phyloP scores from a whole-genome alignment of 352 stramenopile species.

The Phytophthora pini region DNA sequence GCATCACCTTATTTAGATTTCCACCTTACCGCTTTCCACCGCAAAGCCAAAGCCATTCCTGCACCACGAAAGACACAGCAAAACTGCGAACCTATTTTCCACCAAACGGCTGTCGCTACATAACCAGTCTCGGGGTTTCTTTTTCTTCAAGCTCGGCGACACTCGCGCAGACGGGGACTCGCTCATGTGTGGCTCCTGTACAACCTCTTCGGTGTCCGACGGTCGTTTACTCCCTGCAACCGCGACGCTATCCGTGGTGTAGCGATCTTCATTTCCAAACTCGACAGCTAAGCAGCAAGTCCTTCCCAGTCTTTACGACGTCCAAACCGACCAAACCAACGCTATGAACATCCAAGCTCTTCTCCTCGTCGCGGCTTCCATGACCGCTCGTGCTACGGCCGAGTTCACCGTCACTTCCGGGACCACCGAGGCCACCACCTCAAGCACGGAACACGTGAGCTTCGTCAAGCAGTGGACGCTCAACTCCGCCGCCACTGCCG shows the following conservation, averaged over 20 bases:
- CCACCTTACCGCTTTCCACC: neutral
- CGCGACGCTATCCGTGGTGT: neutral
- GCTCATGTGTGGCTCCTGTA: conserved; percentile 8
- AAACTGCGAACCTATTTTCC: conserved; percentile 32
- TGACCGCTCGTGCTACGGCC: conserved; percentile 11
- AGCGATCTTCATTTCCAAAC: conserved; percentile 19
- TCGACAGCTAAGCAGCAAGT: conserved; percentile 20
- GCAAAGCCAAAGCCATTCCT: neutral
- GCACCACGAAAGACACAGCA: neutral
- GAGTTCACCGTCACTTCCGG: conserved; percentile 36
- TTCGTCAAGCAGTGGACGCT: conserved; percentile 46
- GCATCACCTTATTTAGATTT: neutral
- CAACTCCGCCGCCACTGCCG: conserved; percentile 7
- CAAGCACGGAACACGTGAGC: conserved; percentile 25
- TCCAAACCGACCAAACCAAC: neutral
- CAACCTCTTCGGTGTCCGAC: conserved; percentile 1
- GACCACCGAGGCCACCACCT: conserved; percentile 24
- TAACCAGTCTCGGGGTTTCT: conserved; percentile 5
- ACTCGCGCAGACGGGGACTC: conserved; percentile 4
- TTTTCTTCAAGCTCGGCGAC: neutral
- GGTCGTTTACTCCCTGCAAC: conserved; percentile 3
- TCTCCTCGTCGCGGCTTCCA: conserved; percentile 18
- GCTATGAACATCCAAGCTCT: conserved; percentile 25
- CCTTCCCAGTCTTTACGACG: neutral
- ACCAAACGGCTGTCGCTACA: conserved; percentile 16